These are phyloP conservation scores for Mycena vitilis DNA, from an alignment of 768 basidiomycete genomes.

Conservation along the genomic window DNA sequence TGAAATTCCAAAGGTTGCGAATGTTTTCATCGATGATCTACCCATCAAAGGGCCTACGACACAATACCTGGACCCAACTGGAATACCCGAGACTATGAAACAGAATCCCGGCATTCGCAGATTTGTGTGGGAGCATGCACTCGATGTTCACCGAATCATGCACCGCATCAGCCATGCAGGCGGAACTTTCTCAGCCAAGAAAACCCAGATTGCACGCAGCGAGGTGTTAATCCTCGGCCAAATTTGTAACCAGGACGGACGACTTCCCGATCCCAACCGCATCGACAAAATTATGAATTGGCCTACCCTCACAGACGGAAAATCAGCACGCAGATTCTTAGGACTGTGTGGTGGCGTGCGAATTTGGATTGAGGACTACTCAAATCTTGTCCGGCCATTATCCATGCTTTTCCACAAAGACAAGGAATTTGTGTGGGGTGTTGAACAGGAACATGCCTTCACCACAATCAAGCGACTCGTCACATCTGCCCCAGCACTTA, in stretches of 20 bases:
- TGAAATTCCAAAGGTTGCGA: conserved; percentile 38
- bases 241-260: not conserved
- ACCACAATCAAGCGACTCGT: conserved; percentile 43
- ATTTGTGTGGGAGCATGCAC: conserved; percentile 55
- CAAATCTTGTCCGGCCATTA: conserved; percentile 36
- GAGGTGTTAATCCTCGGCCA: conserved; percentile 40
- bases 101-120: conserved; percentile 44
- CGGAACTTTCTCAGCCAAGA: conserved; percentile 49
- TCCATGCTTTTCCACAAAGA: conserved; percentile 38
- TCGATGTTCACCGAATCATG: conserved; percentile 46
- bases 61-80: conserved; percentile 40
- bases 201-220: conserved; percentile 37
- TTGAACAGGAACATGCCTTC: conserved; percentile 36
- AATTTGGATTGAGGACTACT: conserved; percentile 7
- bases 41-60: conserved; percentile 47
- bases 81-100: conserved; percentile 36
- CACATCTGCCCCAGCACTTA: conserved; percentile 40
- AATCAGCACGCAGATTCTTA: not conserved
- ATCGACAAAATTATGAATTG: conserved; percentile 12
- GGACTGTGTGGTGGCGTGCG: conserved; percentile 10
- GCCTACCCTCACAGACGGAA: conserved; percentile 1
- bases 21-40: conserved; percentile 48
- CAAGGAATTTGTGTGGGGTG: conserved; percentile 45
- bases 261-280: conserved; percentile 4
- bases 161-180: conserved; percentile 46